phyloP scores from a whole-genome alignment of 2,329 filamentous ascomycete genomes.

The Alternaria alternata region DNA sequence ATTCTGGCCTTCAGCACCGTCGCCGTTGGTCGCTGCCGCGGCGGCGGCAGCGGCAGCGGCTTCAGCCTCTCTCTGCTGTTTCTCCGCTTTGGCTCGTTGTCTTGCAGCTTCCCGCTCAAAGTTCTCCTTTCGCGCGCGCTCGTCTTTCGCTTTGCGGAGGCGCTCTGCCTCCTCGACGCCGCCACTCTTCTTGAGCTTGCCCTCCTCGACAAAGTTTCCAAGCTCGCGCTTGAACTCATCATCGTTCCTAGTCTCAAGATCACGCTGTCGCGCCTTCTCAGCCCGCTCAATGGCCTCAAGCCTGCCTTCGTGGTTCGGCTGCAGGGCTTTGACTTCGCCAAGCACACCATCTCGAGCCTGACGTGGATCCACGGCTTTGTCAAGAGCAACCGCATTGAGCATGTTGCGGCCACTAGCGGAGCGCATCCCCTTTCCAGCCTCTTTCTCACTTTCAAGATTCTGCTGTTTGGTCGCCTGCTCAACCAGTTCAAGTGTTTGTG shows the following conservation, averaged over 20 bases:
- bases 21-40: conserved; percentile 28
- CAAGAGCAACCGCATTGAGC: conserved; percentile 48
- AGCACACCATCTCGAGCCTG: conserved; percentile 91
- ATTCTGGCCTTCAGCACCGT: conserved; percentile 36
- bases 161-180: conserved; percentile 94
- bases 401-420: conserved; percentile 59
- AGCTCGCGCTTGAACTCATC: conserved; percentile 89
- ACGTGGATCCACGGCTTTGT: conserved; percentile 70
- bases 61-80: conserved; percentile 46
- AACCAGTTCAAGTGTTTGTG: conserved; percentile 91
- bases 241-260: conserved; percentile 76
- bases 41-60: conserved; percentile 42
- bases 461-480: conserved; percentile 99
- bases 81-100: conserved; percentile 56
- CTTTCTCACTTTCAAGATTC: conserved; percentile 74
- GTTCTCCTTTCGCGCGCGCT: conserved; percentile 81
- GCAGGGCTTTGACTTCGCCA: conserved; percentile 89
- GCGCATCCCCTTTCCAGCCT: conserved; percentile 53
- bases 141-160: conserved; percentile 83
- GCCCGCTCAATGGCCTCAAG: conserved; percentile 97
- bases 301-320: conserved; percentile 91
- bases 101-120: conserved; percentile 63
- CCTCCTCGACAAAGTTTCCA: conserved; percentile 83
- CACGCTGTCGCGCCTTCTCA: conserved; percentile 87
- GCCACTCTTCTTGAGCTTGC: conserved; percentile 93